A percentile compares a stretch with the other conserved stretches of the same genome.
These are phyloP conservation scores for Sclerotinia spermophila DNA, from an alignment of 2,329 filamentous ascomycete species.

Conservation along the genomic window DNA sequence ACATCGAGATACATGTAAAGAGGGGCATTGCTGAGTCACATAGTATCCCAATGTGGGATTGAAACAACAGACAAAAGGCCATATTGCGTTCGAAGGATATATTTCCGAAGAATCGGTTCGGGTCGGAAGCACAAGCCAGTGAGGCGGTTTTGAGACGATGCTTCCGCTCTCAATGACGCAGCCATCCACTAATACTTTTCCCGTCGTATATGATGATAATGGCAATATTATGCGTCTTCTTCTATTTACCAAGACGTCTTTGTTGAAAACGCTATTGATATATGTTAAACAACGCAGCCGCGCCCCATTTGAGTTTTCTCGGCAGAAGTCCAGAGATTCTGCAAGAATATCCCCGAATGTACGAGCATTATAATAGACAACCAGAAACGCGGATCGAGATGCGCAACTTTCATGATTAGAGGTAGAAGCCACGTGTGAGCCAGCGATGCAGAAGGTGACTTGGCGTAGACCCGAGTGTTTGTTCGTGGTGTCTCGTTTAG, in stretches of 20 bases:
- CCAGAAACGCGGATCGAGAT: neutral
- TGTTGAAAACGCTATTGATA: neutral
- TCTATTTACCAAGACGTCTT: neutral
- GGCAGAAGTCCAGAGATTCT: neutral
- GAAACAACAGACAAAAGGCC: neutral
- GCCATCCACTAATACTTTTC: neutral
- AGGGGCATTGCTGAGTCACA: neutral
- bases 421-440: neutral
- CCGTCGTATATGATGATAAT: neutral
- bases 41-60: neutral
- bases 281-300: neutral
- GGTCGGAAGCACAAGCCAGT: neutral
- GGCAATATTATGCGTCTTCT: neutral
- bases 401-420: neutral
- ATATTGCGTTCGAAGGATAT: neutral
- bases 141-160: neutral
- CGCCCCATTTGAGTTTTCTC: neutral
- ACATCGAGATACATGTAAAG: neutral
- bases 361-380: neutral
- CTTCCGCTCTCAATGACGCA: neutral
- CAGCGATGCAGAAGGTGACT: neutral
- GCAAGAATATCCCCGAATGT: too few relatives aligned
- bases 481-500: neutral
- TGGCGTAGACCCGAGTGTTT: neutral
- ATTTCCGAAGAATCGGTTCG: neutral